Percentiles rank a stretch among this genome's conserved stretches.
Evolutionary conservation across 176 grass and related monocot species (phyloP).

Genomic region (Rhynchospora tenuis): DNA sequence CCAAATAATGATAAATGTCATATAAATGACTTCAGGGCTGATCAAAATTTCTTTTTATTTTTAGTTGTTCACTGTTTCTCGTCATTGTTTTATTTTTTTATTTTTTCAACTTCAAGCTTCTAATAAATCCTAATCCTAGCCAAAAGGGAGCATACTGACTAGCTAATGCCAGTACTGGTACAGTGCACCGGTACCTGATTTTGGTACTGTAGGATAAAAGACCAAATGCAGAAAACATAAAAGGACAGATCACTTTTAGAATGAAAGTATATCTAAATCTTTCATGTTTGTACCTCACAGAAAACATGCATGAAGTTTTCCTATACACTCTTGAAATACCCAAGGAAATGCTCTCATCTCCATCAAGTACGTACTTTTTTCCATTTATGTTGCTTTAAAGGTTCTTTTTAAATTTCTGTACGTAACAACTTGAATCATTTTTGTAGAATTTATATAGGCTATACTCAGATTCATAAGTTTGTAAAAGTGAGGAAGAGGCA

Average conservation of each 20-base stretch:
- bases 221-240: slow-evolving; percentile 75
- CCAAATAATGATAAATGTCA: slow-evolving; percentile 20
- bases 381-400: background rate
- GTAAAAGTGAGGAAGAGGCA: slow-evolving; percentile 60
- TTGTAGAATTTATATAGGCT: slow-evolving; percentile 46
- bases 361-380: background rate
- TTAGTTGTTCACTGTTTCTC: background rate
- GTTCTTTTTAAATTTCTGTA: slow-evolving; percentile 13
- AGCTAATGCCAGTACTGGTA: background rate
- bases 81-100: too few relatives aligned
- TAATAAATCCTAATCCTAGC: too few relatives aligned
- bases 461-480: slow-evolving; percentile 83
- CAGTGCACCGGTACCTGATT: too few relatives aligned
- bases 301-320: background rate
- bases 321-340: background rate
- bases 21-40: slow-evolving; percentile 3
- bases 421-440: background rate
- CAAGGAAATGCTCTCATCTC: background rate
- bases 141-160: background rate
- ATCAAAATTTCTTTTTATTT: background rate
- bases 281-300: background rate
- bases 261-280: background rate
- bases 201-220: slow-evolving; percentile 86
- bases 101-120: background rate
- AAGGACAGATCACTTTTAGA: slow-evolving; percentile 12